phyloP scores from a whole-genome alignment of 2,329 filamentous ascomycete species.

The Metarhizium rileyi region DNA sequence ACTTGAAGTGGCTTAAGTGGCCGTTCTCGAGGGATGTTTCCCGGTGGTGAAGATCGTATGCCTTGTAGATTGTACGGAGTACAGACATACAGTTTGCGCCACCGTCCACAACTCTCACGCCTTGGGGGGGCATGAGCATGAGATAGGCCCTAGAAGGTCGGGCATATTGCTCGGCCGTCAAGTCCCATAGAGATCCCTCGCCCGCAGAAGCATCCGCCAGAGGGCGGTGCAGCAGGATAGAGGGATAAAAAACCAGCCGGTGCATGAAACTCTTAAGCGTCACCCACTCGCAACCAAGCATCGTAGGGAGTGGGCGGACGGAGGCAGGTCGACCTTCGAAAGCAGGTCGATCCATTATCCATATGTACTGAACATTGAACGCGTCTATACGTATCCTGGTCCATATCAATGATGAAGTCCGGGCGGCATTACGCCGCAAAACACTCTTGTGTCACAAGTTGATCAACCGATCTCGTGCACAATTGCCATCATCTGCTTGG shows the following conservation, averaged over 20 bases:
- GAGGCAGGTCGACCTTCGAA: neutral
- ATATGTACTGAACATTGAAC: neutral
- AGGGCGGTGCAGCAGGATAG: neutral
- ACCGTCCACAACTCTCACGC: neutral
- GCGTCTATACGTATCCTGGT: neutral
- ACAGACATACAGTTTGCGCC: neutral
- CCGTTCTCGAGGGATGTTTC: neutral
- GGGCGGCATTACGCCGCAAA: neutral
- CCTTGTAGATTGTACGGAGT: too few species aligned
- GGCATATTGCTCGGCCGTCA: neutral
- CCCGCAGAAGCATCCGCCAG: neutral
- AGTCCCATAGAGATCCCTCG: neutral
- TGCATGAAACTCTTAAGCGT: neutral
- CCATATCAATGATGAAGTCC: neutral
- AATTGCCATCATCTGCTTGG: neutral
- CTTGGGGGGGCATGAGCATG: neutral
- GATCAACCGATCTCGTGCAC: slow-evolving; percentile 1
- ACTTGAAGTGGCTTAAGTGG: neutral
- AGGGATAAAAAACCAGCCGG: neutral
- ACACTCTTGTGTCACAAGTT: neutral
- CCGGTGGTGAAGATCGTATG: neutral
- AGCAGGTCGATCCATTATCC: neutral
- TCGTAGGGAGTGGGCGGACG: neutral
- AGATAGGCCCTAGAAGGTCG: neutral
- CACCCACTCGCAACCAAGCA: neutral